phyloP scores from a whole-genome alignment of 2,329 filamentous ascomycete genomes.

The Sordariomycetes sp. region DNA sequence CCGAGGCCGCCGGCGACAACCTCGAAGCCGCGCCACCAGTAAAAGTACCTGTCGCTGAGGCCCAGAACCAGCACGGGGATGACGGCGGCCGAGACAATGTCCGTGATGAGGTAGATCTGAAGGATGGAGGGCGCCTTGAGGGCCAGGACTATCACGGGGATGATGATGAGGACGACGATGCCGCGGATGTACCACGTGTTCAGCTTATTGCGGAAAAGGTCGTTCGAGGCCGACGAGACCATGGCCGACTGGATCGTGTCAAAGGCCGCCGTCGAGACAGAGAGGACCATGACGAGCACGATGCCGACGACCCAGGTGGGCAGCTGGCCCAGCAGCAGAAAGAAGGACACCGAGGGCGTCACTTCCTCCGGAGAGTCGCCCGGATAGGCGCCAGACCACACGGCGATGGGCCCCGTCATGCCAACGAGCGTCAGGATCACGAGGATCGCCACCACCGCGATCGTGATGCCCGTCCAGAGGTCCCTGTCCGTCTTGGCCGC shows the following conservation, averaged over 20 bases:
- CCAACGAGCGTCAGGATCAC: conserved; percentile 63
- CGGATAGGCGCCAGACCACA: conserved; percentile 62
- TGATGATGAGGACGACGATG: conserved; percentile 57
- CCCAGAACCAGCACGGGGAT: conserved; percentile 68
- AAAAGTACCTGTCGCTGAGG: conserved; percentile 49
- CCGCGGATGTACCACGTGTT: conserved; percentile 61
- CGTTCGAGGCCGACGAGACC: conserved; percentile 75
- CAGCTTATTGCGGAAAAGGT: conserved; percentile 71
- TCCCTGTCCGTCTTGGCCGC: conserved; percentile 68
- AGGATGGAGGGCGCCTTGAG: conserved; percentile 62
- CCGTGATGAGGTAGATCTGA: conserved; percentile 73
- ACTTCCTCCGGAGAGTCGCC: conserved; percentile 43
- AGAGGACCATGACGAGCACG: conserved; percentile 68
- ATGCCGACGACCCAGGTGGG: conserved; percentile 74
- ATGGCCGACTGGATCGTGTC: conserved; percentile 73
- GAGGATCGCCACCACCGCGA: conserved; percentile 52
- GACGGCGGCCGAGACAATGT: conserved; percentile 63
- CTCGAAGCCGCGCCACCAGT: conserved; percentile 71
- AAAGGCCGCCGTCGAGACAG: conserved; percentile 64
- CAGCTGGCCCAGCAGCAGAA: conserved; percentile 57
- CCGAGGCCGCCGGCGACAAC: conserved; percentile 67
- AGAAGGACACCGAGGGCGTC: conserved; percentile 56
- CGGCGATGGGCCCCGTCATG: conserved; percentile 58
- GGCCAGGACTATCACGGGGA: conserved; percentile 62
- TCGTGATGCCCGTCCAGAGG: conserved; percentile 58